phyloP scores from a whole-genome alignment of 371 early-diverging fungal genomes.

The Mortierella sp. region DNA sequence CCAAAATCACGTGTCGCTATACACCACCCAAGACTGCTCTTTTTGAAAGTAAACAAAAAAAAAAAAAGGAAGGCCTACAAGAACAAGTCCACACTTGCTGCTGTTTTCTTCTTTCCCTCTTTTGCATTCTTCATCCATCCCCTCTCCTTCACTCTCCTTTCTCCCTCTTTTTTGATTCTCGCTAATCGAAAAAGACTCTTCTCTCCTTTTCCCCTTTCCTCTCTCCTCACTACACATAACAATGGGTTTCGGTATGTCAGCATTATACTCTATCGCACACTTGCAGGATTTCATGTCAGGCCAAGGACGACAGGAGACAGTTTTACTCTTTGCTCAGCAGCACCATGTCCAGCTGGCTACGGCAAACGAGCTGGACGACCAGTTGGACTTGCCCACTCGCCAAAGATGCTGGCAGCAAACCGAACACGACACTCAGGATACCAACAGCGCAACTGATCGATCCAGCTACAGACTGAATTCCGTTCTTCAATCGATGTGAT shows the following conservation, averaged over 20 bases:
- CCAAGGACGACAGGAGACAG: neutral
- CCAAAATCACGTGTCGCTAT: neutral
- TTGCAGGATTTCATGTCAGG: neutral
- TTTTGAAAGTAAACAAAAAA: neutral
- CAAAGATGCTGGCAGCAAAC: neutral
- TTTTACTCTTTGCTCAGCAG: neutral
- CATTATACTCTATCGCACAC: neutral
- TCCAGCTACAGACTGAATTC: neutral
- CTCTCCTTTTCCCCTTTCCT: neutral
- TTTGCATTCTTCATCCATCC: conserved; percentile 14
- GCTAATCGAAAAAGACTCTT: conserved; percentile 10
- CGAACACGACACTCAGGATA: neutral
- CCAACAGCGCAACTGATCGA: neutral
- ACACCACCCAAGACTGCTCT: neutral
- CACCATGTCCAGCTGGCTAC: neutral
- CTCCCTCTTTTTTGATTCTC: conserved; percentile 9
- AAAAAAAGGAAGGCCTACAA: neutral
- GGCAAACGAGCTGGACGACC: neutral
- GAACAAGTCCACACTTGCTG: neutral
- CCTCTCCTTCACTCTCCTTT: neutral
- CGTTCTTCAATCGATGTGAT: neutral
- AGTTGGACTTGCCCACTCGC: neutral
- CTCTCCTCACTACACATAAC: conserved; percentile 17
- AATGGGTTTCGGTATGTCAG: conserved; percentile 40
- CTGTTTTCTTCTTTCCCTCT: conserved; percentile 9